phyloP scores from a whole-genome alignment of 2,329 filamentous ascomycete genomes.

The Pseudomassariella vexata region DNA sequence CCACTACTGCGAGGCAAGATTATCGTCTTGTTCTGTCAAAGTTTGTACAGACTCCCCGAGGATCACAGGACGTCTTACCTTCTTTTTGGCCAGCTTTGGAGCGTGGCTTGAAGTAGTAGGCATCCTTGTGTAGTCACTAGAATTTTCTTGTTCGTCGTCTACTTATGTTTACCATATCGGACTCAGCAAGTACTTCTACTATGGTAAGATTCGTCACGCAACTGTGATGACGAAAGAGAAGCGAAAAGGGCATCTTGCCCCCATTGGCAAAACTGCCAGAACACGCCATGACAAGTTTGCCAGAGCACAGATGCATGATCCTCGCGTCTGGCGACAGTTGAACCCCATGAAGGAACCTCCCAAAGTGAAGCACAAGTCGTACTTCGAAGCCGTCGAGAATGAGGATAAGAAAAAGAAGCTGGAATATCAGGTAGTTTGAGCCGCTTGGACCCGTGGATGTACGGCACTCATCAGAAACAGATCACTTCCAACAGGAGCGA shows the following conservation, averaged over 20 bases:
- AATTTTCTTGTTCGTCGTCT: not conserved
- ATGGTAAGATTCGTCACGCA: constrained; percentile 26
- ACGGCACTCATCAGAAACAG: constrained; percentile 29
- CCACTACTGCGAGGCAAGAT: constrained; percentile 5
- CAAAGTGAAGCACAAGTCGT: constrained; percentile 53
- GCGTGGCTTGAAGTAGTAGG: constrained; percentile 2
- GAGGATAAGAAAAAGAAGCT: constrained; percentile 60
- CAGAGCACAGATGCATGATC: constrained; percentile 18
- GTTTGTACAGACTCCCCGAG: constrained; percentile 4
- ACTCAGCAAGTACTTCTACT: too few species aligned
- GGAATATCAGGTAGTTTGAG: constrained; percentile 48
- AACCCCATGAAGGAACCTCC: constrained; percentile 27
- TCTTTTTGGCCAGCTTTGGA: constrained; percentile 5
- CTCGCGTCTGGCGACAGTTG: constrained; percentile 20
- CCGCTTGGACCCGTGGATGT: constrained; percentile 1
- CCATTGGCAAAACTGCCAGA: constrained; percentile 17
- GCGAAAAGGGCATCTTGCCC: constrained; percentile 23
- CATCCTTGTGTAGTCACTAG: constrained; percentile 1
- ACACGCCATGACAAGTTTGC: constrained; percentile 21
- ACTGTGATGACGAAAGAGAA: constrained; percentile 24
- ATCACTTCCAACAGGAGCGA: constrained; percentile 43
- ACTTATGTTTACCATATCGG: not conserved
- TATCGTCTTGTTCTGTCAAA: constrained; percentile 5
- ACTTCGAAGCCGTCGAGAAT: constrained; percentile 61
- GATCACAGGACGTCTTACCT: constrained; percentile 5